Evolutionary conservation across 2,329 filamentous ascomycete species (phyloP).

Genomic region (Xylariomycetidae sp.): DNA sequence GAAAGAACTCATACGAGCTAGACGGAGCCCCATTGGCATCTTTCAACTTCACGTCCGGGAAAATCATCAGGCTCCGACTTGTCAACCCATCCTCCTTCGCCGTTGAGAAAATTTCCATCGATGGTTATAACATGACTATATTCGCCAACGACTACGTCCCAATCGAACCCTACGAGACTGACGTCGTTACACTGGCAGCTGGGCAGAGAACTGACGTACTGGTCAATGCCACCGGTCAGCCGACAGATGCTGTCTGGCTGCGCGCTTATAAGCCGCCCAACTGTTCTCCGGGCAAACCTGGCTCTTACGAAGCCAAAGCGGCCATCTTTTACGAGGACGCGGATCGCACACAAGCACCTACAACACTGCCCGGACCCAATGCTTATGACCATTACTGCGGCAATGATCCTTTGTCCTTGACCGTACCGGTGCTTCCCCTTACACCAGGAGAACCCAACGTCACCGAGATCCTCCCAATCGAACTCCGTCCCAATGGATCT

Average conservation of each 20-base stretch:
- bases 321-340: conserved; percentile 16
- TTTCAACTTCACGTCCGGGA: conserved; percentile 27
- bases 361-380: conserved; percentile 5
- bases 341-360: conserved; percentile 6
- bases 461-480: conserved; percentile 12
- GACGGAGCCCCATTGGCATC: conserved; percentile 20
- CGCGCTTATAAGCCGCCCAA: conserved; percentile 15
- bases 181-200: conserved; percentile 11
- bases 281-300: conserved; percentile 11
- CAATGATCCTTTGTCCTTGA: conserved; percentile 11
- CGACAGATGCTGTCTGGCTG: conserved; percentile 13
- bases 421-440: conserved; percentile 8
- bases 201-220: conserved; percentile 13
- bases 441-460: conserved; percentile 8
- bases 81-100: conserved; percentile 37
- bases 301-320: conserved; percentile 10
- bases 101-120: conserved; percentile 31
- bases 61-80: conserved; percentile 35
- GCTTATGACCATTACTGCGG: conserved; percentile 15
- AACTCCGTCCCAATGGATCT: conserved; percentile 13
- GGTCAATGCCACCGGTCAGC: conserved; percentile 3
- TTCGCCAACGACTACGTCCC: conserved; percentile 45
- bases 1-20: conserved; percentile 30
- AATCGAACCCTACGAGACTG: conserved; percentile 41
- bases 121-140: conserved; percentile 42